These are phyloP conservation scores for Microsporum ferrugineum DNA, from an alignment of 2,329 filamentous ascomycete species.

Conservation along the genomic window DNA sequence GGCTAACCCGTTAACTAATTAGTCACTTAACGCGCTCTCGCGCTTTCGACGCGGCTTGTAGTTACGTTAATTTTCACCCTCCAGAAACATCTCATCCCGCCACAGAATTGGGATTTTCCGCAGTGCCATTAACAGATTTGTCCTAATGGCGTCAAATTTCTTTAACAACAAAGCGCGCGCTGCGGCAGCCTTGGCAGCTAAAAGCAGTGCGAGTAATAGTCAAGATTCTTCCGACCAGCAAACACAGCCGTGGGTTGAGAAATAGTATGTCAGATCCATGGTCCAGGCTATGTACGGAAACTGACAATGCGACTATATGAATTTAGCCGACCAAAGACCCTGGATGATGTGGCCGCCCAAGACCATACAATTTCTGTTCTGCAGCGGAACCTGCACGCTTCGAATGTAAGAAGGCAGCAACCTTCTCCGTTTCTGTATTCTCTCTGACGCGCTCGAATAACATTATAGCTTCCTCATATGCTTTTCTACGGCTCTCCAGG, in stretches of 20 bases:
- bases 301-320: constrained; percentile 1
- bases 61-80: background rate
- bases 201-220: constrained; percentile 53
- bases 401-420: constrained; percentile 51
- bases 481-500: constrained; percentile 97
- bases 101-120: background rate
- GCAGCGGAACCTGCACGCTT: constrained; percentile 82
- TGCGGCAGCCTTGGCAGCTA: constrained; percentile 54
- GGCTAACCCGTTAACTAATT: background rate
- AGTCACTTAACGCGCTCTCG: background rate
- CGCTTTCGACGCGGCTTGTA: background rate
- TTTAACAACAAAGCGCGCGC: constrained; percentile 88
- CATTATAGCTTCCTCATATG: constrained; percentile 75
- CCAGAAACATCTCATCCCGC: background rate
- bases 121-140: background rate
- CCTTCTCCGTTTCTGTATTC: background rate
- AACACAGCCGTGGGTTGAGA: constrained; percentile 93
- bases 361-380: constrained; percentile 93
- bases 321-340: constrained; percentile 73
- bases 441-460: constrained; percentile 14
- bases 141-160: constrained; percentile 61
- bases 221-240: constrained; percentile 44
- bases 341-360: constrained; percentile 92
- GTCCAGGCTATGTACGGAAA: constrained; percentile 2
- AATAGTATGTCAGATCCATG: constrained; percentile 56